phyloP scores from a whole-genome alignment of 345 rosid genomes.

The Conringia planisiliqua region DNA sequence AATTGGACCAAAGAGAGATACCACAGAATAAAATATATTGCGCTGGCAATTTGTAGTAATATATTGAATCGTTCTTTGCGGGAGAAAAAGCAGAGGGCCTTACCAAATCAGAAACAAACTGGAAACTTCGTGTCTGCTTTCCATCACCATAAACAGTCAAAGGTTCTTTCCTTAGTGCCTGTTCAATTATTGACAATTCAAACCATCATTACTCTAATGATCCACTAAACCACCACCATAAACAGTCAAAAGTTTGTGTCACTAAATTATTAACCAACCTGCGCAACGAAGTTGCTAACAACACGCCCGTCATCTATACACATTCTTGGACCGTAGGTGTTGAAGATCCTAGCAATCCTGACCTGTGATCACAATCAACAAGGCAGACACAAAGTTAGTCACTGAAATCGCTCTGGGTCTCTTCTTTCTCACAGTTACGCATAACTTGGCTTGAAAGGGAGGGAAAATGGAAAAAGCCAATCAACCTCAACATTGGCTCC shows the following conservation, averaged over 20 bases:
- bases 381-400: background rate
- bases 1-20: background rate
- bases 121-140: constrained; percentile 88
- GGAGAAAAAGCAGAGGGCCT: background rate
- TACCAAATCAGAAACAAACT: constrained; percentile 85
- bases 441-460: background rate
- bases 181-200: constrained; percentile 10
- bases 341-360: constrained; percentile 80
- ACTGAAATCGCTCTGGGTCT: background rate
- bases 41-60: background rate
- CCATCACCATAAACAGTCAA: constrained; percentile 92
- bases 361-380: constrained; percentile 39
- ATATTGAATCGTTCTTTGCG: background rate
- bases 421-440: background rate
- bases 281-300: constrained; percentile 86
- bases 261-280: constrained; percentile 35
- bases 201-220: constrained; percentile 20
- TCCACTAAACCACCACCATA: no score
- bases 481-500: constrained; percentile 68
- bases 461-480: background rate
- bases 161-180: constrained; percentile 83
- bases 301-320: constrained; percentile 90
- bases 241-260: no score
- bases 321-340: constrained; percentile 88
- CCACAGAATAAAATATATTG: background rate